phyloP scores from a whole-genome alignment of 495 filamentous ascomycete genomes.

The Talaromyces thailandensis region DNA sequence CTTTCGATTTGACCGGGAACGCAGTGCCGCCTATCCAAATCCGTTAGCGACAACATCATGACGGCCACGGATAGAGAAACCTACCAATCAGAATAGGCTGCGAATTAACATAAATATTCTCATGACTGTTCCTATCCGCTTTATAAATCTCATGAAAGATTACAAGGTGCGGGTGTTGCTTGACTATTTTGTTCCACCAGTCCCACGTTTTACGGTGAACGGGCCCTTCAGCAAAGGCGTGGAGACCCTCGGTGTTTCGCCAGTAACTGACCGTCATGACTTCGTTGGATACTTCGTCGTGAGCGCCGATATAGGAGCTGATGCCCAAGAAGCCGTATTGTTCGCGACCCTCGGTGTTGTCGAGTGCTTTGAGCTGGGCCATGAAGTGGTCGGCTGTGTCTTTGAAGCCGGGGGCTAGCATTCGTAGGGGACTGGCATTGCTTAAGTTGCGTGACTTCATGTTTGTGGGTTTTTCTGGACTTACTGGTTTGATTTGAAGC shows the following conservation, averaged over 20 bases:
- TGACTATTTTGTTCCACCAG: slow-evolving; percentile 29
- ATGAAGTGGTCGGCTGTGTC: slow-evolving; percentile 17
- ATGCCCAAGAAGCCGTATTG: slow-evolving; percentile 25
- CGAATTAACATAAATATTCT: slow-evolving; percentile 34
- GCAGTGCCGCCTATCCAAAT: background rate
- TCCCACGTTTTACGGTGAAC: slow-evolving; percentile 37
- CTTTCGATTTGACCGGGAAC: background rate
- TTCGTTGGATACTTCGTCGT: slow-evolving; percentile 22
- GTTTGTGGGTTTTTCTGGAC: slow-evolving; percentile 2
- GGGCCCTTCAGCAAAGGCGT: slow-evolving; percentile 38
- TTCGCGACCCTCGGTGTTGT: slow-evolving; percentile 12
- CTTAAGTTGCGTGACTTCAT: background rate
- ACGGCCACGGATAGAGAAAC: background rate
- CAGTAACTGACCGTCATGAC: slow-evolving; percentile 38
- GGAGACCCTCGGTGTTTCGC: slow-evolving; percentile 32
- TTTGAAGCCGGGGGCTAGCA: slow-evolving; percentile 19
- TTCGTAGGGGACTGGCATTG: slow-evolving; percentile 16
- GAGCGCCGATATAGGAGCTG: slow-evolving; percentile 12
- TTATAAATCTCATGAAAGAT: slow-evolving; percentile 43
- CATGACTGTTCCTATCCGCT: slow-evolving; percentile 25
- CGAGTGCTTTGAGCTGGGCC: slow-evolving; percentile 14
- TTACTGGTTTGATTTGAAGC: slow-evolving; percentile 30
- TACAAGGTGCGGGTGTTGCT: slow-evolving; percentile 28
- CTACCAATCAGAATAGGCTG: slow-evolving; percentile 17
- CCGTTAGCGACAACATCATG: slow-evolving; percentile 7